Conservation (phyloP, 768 basidiomycete genomes). For the Termitomyces sp. region DNA sequence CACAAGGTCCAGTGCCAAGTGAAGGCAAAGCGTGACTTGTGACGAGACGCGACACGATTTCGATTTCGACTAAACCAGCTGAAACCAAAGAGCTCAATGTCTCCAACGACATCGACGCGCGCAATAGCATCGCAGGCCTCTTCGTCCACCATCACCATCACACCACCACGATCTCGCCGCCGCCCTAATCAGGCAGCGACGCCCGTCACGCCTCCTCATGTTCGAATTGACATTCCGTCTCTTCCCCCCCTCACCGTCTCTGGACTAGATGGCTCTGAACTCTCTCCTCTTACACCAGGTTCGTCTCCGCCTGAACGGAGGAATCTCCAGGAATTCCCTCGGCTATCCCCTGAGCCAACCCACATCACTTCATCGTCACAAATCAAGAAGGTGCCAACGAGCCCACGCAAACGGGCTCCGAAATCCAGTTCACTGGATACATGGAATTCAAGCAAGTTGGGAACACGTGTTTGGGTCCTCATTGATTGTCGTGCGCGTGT, state of each 20-base stretch:
- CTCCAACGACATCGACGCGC: conserved; percentile 7
- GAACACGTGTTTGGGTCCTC: conserved; percentile 47
- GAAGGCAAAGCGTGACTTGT: not conserved
- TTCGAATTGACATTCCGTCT: not conserved
- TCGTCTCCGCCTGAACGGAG: conserved; percentile 11
- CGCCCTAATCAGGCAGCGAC: conserved; percentile 6
- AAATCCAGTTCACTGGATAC: not conserved
- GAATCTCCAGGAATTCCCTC: not conserved
- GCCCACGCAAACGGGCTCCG: conserved; percentile 1
- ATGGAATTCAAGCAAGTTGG: conserved; percentile 24
- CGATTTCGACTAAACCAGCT: not conserved
- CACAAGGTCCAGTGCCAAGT: not conserved
- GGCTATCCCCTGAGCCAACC: conserved; percentile 2
- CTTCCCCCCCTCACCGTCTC: not conserved
- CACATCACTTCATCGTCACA: not conserved
- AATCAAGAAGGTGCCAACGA: not conserved
- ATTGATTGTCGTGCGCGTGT: conserved; percentile 34
- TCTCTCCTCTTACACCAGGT: conserved; percentile 10
- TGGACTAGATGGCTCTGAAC: conserved; percentile 10
- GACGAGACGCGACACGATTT: conserved; percentile 3
- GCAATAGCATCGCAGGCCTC: not conserved
- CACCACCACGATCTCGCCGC: not conserved
- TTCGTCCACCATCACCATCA: not conserved
- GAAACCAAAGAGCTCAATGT: conserved; percentile 1
- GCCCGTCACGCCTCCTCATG: not conserved